These are phyloP conservation scores for Russula griseocarnosa DNA, from an alignment of 768 basidiomycete genomes.

Conservation along the genomic window DNA sequence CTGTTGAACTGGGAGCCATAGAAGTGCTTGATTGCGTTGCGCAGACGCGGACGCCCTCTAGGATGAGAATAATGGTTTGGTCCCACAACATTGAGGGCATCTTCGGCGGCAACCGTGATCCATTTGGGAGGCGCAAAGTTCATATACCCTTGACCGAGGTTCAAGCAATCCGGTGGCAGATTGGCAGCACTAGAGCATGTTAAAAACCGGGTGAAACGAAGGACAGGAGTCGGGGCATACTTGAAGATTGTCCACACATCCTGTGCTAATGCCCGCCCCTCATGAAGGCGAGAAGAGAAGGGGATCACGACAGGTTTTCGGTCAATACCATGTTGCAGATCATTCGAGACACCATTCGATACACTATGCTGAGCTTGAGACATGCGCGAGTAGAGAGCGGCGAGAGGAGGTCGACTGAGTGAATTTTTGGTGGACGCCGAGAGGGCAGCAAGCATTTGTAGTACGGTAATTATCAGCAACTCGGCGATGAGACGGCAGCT, in stretches of 20 bases:
- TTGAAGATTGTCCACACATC: slow-evolving; percentile 94
- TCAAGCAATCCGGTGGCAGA: slow-evolving; percentile 87
- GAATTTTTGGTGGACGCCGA: slow-evolving; percentile 16
- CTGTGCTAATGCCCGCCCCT: slow-evolving; percentile 71
- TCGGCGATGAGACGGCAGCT: no score
- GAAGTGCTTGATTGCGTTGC: slow-evolving; percentile 79
- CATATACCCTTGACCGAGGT: slow-evolving; percentile 91
- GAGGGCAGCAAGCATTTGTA: background rate
- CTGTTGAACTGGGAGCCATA: slow-evolving; percentile 67
- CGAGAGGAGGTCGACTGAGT: slow-evolving; percentile 11
- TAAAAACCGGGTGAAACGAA: slow-evolving; percentile 10
- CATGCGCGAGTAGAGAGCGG: slow-evolving; percentile 17
- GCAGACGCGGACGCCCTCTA: slow-evolving; percentile 79
- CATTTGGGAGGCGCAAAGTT: slow-evolving; percentile 83
- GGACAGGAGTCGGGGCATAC: slow-evolving; percentile 37
- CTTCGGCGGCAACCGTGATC: slow-evolving; percentile 68
- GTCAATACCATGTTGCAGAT: background rate
- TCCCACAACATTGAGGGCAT: slow-evolving; percentile 57
- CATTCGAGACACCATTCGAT: slow-evolving; percentile 28
- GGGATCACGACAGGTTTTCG: slow-evolving; percentile 55
- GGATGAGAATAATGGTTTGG: slow-evolving; percentile 91
- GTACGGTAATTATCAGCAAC: no score
- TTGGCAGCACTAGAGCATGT: slow-evolving; percentile 62
- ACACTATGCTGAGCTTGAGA: slow-evolving; percentile 4
- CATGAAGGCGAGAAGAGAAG: slow-evolving; percentile 65